Evolutionary conservation across 495 filamentous ascomycete species (phyloP).

Genomic region (Daldinia concentrica): DNA sequence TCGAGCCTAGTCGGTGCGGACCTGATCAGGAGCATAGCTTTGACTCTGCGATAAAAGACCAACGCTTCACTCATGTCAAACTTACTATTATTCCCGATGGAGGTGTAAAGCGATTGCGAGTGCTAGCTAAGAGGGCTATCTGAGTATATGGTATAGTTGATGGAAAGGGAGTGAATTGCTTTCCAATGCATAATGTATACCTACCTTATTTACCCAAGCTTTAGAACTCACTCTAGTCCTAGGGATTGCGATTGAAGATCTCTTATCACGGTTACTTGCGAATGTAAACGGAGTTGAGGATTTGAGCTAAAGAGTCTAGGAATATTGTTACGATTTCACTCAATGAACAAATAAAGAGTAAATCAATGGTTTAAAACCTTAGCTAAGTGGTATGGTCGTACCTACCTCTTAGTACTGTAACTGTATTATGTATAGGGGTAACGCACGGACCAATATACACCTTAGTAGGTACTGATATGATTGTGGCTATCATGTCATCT

Average conservation of each 20-base stretch:
- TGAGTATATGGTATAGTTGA: constrained; percentile 30
- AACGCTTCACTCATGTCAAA: constrained; percentile 80
- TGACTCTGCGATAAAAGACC: constrained; percentile 60
- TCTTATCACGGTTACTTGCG: background rate
- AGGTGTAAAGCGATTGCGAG: constrained; percentile 85
- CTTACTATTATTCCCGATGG: constrained; percentile 92
- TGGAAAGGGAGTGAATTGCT: background rate
- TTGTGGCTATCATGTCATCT: constrained; percentile 26
- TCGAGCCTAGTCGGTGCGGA: constrained; percentile 71
- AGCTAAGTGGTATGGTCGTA: background rate
- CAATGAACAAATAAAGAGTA: background rate
- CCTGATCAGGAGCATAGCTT: constrained; percentile 88
- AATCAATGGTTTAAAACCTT: no score
- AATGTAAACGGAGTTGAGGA: background rate
- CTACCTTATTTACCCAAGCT: background rate
- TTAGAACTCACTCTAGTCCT: background rate
- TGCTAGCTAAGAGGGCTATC: constrained; percentile 72
- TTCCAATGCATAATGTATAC: constrained; percentile 4
- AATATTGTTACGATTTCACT: background rate
- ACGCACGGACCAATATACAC: constrained; percentile 22
- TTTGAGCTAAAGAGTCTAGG: background rate
- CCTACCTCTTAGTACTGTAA: no score
- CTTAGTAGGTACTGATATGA: background rate
- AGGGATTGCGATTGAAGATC: background rate
- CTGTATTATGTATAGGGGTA: no score